phyloP scores from a whole-genome alignment of 176 grass and related monocot species.

The Cenchrus purpureus region DNA sequence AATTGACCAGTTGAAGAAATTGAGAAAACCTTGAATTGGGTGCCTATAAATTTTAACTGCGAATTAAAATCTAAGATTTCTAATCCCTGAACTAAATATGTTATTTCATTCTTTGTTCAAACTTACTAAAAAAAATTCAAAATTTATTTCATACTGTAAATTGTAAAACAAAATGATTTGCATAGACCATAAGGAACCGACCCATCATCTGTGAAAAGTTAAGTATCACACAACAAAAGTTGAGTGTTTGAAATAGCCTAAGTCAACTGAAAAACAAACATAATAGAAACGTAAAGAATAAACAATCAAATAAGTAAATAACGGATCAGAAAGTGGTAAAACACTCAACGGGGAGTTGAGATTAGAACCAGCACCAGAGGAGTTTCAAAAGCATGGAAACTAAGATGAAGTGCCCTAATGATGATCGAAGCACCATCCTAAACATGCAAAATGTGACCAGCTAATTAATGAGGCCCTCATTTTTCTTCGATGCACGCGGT shows the following conservation, averaged over 20 bases:
- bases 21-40: slow-evolving; percentile 3
- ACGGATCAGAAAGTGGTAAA: slow-evolving; percentile 9
- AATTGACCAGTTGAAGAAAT: background rate
- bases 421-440: slow-evolving; percentile 12
- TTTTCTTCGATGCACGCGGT: background rate
- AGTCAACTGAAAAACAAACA: background rate
- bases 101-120: background rate
- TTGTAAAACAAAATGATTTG: background rate
- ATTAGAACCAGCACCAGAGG: background rate
- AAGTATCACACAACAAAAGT: background rate
- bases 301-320: background rate
- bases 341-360: background rate
- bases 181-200: background rate
- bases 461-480: background rate
- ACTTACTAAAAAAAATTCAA: background rate
- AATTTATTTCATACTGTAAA: background rate
- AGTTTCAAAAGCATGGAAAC: slow-evolving; percentile 6
- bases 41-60: background rate
- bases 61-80: background rate
- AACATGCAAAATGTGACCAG: background rate
- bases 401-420: background rate
- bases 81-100: background rate
- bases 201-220: slow-evolving; percentile 2
- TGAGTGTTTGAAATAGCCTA: slow-evolving; percentile 8
- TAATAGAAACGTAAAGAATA: background rate